Evolutionary conservation across 2,329 filamentous ascomycete genomes (phyloP).

Genomic region (Tothia fuscella): DNA sequence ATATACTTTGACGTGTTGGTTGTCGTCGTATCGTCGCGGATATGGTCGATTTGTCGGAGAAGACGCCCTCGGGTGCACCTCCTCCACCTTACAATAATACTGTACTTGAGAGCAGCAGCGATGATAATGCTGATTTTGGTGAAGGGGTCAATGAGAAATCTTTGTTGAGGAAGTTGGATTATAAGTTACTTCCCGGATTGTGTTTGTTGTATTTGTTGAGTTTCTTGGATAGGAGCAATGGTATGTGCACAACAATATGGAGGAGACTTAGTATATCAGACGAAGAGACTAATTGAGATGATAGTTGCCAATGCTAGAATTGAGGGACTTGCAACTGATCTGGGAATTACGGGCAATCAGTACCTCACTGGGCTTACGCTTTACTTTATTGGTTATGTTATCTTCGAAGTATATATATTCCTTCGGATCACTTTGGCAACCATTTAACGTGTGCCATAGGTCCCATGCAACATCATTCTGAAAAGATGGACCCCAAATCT

Average conservation of each 20-base stretch:
- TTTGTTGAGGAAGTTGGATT: constrained; percentile 5
- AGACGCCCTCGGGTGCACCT: no score
- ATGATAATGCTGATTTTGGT: neutral
- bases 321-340: constrained; percentile 6
- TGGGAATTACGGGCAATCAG: constrained; percentile 37
- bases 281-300: neutral
- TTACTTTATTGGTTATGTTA: constrained; percentile 46
- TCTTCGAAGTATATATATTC: constrained; percentile 32
- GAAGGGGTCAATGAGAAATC: constrained; percentile 7
- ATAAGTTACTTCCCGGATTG: constrained; percentile 5
- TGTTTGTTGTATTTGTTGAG: constrained; percentile 5
- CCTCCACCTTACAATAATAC: no score
- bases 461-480: constrained; percentile 52
- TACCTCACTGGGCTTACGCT: constrained; percentile 55
- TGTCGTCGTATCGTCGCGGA: no score
- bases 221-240: constrained; percentile 9
- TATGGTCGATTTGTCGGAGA: no score
- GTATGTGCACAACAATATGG: neutral
- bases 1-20: no score
- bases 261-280: neutral
- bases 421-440: constrained; percentile 23
- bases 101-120: no score
- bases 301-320: constrained; percentile 5
- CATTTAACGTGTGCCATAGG: neutral
- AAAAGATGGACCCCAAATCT: constrained; percentile 49